phyloP scores from a whole-genome alignment of 371 early-diverging fungal genomes.

The Basidiobolus meristosporus region DNA sequence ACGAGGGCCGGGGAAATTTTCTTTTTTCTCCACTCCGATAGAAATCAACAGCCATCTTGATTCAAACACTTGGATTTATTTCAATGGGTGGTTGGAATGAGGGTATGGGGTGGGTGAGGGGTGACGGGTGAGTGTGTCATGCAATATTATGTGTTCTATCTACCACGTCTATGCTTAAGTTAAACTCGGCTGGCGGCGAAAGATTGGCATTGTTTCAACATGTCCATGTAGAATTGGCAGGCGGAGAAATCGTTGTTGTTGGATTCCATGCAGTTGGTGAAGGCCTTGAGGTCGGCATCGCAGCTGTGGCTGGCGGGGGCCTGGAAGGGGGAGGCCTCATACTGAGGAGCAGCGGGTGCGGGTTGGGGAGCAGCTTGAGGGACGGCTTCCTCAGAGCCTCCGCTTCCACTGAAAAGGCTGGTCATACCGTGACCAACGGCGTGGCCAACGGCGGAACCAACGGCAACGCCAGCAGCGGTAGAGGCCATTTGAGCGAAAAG shows the following conservation, averaged over 20 bases:
- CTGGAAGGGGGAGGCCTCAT: conserved; percentile 11
- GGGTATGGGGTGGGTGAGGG: not conserved
- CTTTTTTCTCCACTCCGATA: too few species aligned
- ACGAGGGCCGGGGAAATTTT: too few species aligned
- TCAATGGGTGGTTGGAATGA: not conserved
- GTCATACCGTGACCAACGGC: conserved; percentile 50
- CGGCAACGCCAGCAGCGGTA: conserved; percentile 86
- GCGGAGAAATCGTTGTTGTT: conserved; percentile 53
- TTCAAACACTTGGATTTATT: not conserved
- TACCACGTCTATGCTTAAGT: not conserved
- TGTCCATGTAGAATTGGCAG: conserved; percentile 77
- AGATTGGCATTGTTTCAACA: conserved; percentile 69
- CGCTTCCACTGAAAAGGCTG: conserved; percentile 44
- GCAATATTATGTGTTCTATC: not conserved
- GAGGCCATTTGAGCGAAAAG: conserved; percentile 78
- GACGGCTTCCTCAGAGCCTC: conserved; percentile 9
- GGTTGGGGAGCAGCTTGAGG: conserved; percentile 5
- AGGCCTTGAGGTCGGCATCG: conserved; percentile 69
- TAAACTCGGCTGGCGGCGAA: conserved; percentile 18
- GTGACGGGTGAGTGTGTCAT: too few species aligned
- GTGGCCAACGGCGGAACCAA: conserved; percentile 67
- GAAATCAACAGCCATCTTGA: not conserved
- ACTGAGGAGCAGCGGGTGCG: too few species aligned
- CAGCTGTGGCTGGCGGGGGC: conserved; percentile 31
- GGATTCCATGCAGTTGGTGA: conserved; percentile 65